Evolutionary conservation across 1,139 yeast genomes (phyloP), one percentile per base, ranked within the genome.

Genomic region (Diutina siamensis): DNA sequence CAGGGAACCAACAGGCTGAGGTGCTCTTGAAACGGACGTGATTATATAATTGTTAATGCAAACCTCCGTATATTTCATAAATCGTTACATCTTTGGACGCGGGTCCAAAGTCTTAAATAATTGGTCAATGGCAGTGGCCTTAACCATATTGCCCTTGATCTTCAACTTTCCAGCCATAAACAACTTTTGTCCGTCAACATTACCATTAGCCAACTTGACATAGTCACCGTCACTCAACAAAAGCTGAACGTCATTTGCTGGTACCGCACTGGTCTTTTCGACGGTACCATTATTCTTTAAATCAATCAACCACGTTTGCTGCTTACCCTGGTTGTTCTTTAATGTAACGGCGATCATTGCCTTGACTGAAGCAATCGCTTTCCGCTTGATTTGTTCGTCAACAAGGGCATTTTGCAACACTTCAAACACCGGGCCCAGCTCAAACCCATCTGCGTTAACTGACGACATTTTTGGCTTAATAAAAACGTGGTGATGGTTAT

Each of bases 81-180:
- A 3, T 13, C 12, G 15, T 15, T 15, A 52, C 50, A 52, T 49
- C 63, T 71, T 71, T 49, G 76, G 62, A 61, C 68, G 68, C 46
- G 80, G 80, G 56, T 74, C 80, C 47, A 83, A 75, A 47, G 76
- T 64, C 71, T 81, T 82, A 66, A 85, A 75, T 45, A 85, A 79
- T 44, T 74, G 65, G 65, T 85, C 94, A 51, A 84, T 77, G 50
- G 80, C 75, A 48, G 89, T 78, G 49, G 94, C 94, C 73, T 86
- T 85, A 88, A 83, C 83, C 69, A 85, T 81, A 68, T 85, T 84
- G 57, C 95, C 95, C 71, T 80, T 83, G 53, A 85, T 81, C 74
- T 85, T 85, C 64, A 85, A 75, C 64, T 82, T 83, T 47, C 95
- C 95, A 57, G 76, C 69, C 84, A 85, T 78, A 65, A 84, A 85